phyloP scores from a whole-genome alignment of 768 basidiomycete species.

The Phaffia tasmanica region DNA sequence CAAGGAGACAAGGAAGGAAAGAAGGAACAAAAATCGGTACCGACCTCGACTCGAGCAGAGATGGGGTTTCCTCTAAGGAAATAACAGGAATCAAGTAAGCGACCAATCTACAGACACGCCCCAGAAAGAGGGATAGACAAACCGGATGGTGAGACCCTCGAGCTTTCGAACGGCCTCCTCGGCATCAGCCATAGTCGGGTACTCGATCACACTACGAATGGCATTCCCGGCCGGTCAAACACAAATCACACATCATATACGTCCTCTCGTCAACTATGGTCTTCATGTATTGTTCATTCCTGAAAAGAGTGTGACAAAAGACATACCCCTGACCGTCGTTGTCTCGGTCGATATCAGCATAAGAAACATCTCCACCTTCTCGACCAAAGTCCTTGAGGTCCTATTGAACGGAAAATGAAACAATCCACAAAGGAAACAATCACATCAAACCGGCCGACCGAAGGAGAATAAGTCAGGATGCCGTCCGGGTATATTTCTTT shows the following conservation, averaged over 20 bases:
- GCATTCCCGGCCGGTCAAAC: not conserved
- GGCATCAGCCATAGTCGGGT: conserved; percentile 74
- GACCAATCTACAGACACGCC: conserved; percentile 27
- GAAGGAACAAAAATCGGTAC: conserved; percentile 29
- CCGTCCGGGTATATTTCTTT: not conserved
- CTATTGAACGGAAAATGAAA: conserved; percentile 41
- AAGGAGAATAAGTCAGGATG: not conserved
- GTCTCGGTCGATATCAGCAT: conserved; percentile 88
- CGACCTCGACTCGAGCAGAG: conserved; percentile 26
- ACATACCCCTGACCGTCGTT: conserved; percentile 73
- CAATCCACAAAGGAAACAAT: too few species aligned
- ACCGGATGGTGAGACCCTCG: conserved; percentile 77
- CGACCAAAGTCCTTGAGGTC: conserved; percentile 97
- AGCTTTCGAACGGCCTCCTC: conserved; percentile 84
- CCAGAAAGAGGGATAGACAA: conserved; percentile 60
- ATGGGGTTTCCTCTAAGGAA: conserved; percentile 40
- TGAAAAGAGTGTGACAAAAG: not conserved
- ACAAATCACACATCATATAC: not conserved
- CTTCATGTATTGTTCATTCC: too few species aligned
- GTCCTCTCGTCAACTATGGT: not conserved
- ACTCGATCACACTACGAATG: conserved; percentile 67
- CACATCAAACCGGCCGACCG: not conserved
- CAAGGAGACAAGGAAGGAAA: conserved; percentile 32
- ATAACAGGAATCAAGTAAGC: conserved; percentile 44
- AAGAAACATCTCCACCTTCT: conserved; percentile 82